These are phyloP conservation scores for Botryobasidium botryosum DNA, from an alignment of 768 basidiomycete species.

Conservation along the genomic window DNA sequence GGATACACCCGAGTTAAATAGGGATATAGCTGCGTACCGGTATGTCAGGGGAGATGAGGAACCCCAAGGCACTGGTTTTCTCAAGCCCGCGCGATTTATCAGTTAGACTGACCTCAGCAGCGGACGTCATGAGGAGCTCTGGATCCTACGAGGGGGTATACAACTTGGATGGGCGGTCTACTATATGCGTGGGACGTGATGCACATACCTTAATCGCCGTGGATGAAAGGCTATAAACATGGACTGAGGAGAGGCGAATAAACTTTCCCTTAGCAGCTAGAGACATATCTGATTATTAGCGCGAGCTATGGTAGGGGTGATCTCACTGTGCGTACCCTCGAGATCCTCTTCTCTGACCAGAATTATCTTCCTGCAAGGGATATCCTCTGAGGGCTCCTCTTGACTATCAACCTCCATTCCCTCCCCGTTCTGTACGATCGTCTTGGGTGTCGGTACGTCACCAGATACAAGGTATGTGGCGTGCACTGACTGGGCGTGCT, in stretches of 20 bases:
- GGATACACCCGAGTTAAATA: no score
- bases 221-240: conserved; percentile 59
- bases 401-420: neutral
- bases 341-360: conserved; percentile 48
- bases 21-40: no score
- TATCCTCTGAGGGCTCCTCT: conserved; percentile 28
- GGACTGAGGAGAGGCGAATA: conserved; percentile 32
- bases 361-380: conserved; percentile 32
- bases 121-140: conserved; percentile 25
- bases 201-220: conserved; percentile 37
- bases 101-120: conserved; percentile 18
- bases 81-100: conserved; percentile 15
- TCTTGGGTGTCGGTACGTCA: conserved; percentile 19
- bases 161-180: neutral
- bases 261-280: conserved; percentile 38
- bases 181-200: neutral
- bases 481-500: conserved; percentile 27
- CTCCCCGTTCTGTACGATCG: neutral
- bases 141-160: conserved; percentile 26
- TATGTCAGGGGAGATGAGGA: neutral
- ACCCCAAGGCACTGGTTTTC: neutral
- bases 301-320: neutral
- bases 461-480: conserved; percentile 67
- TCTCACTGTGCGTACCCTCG: conserved; percentile 32
- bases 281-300: conserved; percentile 15